These are phyloP conservation scores for Scedosporium minutisporum DNA, from an alignment of 2,329 filamentous ascomycete species.

Conservation along the genomic window DNA sequence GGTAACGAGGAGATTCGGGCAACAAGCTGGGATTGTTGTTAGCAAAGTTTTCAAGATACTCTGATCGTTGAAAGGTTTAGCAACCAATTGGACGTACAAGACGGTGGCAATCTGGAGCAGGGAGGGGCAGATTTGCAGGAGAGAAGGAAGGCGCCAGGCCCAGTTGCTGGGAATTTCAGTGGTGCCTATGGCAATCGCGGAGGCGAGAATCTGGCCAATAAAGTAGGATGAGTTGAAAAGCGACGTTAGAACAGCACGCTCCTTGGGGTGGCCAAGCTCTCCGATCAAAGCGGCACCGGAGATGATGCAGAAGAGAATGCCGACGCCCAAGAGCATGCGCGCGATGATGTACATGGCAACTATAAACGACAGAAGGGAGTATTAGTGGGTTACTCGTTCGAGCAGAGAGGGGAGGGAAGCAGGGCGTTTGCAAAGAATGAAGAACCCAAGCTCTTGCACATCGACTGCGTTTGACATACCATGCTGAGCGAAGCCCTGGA, in stretches of 20 bases:
- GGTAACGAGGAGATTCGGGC: slow-evolving; percentile 24
- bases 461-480: slow-evolving; percentile 12
- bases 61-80: background rate
- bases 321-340: slow-evolving; percentile 50
- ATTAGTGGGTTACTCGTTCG: background rate
- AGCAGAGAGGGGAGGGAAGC: background rate
- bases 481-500: slow-evolving; percentile 43
- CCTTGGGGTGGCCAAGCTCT: slow-evolving; percentile 51
- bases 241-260: slow-evolving; percentile 47
- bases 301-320: slow-evolving; percentile 50
- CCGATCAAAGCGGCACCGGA: slow-evolving; percentile 49
- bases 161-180: slow-evolving; percentile 21
- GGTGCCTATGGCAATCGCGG: slow-evolving; percentile 36
- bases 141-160: slow-evolving; percentile 29
- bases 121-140: slow-evolving; percentile 32
- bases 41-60: background rate
- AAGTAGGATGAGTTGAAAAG: slow-evolving; percentile 49
- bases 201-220: slow-evolving; percentile 39
- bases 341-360: slow-evolving; percentile 48
- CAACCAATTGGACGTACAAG: background rate
- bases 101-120: slow-evolving; percentile 24
- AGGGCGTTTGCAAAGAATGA: background rate
- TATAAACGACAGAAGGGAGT: slow-evolving; percentile 4
- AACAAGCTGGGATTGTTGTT: slow-evolving; percentile 12
- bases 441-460: background rate